Base-by-base conservation (phyloP, 1,284 basidiomycete species). In the Boletellus deceptivus region DNA sequence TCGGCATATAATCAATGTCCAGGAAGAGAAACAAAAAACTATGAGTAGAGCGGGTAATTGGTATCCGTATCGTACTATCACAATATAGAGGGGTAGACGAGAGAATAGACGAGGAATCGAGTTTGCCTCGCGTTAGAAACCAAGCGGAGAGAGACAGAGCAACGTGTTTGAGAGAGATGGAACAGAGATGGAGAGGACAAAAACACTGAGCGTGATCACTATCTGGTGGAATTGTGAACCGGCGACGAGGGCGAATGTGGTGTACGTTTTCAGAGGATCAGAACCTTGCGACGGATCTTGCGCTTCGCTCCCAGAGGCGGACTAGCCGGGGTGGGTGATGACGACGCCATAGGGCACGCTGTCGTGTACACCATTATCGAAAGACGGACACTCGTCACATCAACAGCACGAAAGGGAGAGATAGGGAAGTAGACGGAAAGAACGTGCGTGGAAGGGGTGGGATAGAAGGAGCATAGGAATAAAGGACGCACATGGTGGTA, bases 201-300 rank as follows among this genome's bases (percentile, higher is more conserved):
- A 11, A 6, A 31, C 29, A 14, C 29, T 13, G 29, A 14, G 29
- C 13, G 36, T 36, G 13, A 38, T 48, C 27, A 44, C 31, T 20
- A 33, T 18, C 22, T n/a, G 34, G 25, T 9, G 25, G 13, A 31
- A 14, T 13, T 31, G 29, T 31, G 29, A 31, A 31, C 13, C 29
- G 29, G 29, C 13, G 18, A 29, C 24, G 16, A 34, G 40, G 13
- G 17, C 11, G 25, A 35, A 3, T 6, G 5, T 6, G 29, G 29
- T 13, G 13, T 14, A 14, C 14, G 2, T 14, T n/a, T 8, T 65
- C 41, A 65, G 24, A 65, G 58, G 38, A 65, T 66, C 25, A 59
- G 18, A 16, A 67, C 67, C 27, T 52, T 68, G 54, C 65, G 64
- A 55, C 60, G 67, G 25, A 68, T 70, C 50, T 53, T 67, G 51